These are phyloP conservation scores for Glycine tomentella DNA, from an alignment of 306 rosid species.

Conservation along the genomic window DNA sequence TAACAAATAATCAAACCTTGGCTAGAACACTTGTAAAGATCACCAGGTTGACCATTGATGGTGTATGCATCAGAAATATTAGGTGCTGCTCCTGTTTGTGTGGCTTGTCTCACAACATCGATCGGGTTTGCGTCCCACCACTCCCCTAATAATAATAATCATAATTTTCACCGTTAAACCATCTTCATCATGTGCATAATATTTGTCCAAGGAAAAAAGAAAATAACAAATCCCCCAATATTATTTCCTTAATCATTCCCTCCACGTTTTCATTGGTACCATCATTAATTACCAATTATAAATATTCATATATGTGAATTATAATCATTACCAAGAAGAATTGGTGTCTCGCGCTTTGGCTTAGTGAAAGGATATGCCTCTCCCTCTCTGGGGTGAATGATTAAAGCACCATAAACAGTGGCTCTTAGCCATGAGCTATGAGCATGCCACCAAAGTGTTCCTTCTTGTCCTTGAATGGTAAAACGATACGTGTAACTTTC, in stretches of 20 bases:
- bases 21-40: slow-evolving; percentile 86
- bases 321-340: slow-evolving; percentile 69
- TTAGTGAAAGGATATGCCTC: slow-evolving; percentile 79
- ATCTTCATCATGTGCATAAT: slow-evolving; percentile 25
- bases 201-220: not conserved
- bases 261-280: slow-evolving; percentile 14
- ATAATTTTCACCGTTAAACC: not conserved
- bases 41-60: slow-evolving; percentile 96
- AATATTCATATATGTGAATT: no score
- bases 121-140: slow-evolving; percentile 97
- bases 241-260: not conserved
- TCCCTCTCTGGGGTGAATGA: slow-evolving; percentile 78
- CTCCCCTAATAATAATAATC: slow-evolving; percentile 63
- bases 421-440: slow-evolving; percentile 98
- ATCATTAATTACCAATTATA: not conserved
- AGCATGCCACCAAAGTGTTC: slow-evolving; percentile 99
- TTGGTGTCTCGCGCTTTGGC: slow-evolving; percentile 75
- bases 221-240: not conserved
- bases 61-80: slow-evolving; percentile 88
- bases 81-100: slow-evolving; percentile 79
- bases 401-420: slow-evolving; percentile 86
- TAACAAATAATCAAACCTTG: slow-evolving; percentile 54
- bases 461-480: slow-evolving; percentile 86
- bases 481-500: slow-evolving; percentile 81
- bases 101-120: slow-evolving; percentile 71